phyloP scores from a whole-genome alignment of 148 eudicot genomes.

The Vaccinium vitisidaea region DNA sequence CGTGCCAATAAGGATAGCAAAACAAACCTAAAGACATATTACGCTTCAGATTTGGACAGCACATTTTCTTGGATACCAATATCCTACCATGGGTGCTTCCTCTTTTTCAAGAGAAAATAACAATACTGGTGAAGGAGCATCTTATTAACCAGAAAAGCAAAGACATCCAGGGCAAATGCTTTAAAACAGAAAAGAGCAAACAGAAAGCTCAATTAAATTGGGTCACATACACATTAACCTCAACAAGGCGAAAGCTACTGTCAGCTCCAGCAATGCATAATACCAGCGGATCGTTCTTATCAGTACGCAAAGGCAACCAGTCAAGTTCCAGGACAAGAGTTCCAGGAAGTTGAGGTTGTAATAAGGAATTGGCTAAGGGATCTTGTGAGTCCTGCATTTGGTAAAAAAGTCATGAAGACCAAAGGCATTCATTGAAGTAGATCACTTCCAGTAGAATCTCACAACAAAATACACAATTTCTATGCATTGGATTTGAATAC shows the following conservation, averaged over 20 bases:
- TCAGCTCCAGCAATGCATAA: conserved; percentile 99
- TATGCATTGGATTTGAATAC: not conserved
- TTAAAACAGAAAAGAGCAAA: conserved; percentile 1
- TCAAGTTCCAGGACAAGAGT: conserved; percentile 97
- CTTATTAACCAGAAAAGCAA: not conserved
- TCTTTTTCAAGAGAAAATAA: not conserved
- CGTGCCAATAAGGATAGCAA: not conserved
- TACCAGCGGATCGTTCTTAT: conserved; percentile 87
- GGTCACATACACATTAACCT: conserved; percentile 72
- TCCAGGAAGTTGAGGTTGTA: conserved; percentile 93
- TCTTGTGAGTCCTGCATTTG: conserved; percentile 84
- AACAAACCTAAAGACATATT: not conserved
- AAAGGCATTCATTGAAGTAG: conserved; percentile 1
- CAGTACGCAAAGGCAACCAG: conserved; percentile 82
- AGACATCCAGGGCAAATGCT: not conserved
- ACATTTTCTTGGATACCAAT: not conserved
- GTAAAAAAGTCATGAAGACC: conserved; percentile 8
- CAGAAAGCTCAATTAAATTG: conserved; percentile 17
- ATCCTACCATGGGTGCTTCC: not conserved
- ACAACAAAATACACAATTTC: not conserved
- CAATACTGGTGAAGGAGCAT: not conserved
- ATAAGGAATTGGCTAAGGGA: conserved; percentile 83
- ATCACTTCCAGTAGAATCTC: not conserved
- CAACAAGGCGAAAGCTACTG: conserved; percentile 97
- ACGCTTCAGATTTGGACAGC: not conserved